Evolutionary conservation across 257 asterid genomes (phyloP).

Genomic region (Solanum piurae): DNA sequence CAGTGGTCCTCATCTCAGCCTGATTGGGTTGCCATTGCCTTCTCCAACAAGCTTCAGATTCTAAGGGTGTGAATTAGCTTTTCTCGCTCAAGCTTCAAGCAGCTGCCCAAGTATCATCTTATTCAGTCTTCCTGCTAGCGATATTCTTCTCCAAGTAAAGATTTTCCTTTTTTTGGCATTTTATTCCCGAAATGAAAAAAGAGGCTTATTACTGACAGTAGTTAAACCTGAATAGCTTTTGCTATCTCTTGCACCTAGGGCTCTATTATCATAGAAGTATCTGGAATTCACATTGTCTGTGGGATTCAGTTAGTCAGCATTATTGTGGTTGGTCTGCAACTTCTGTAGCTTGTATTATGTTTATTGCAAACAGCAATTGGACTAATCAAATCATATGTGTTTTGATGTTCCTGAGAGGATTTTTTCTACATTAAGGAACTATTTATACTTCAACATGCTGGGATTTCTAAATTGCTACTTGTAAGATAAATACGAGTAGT

Average conservation of each 20-base stretch:
- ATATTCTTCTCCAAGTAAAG: background rate
- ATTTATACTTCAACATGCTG: background rate
- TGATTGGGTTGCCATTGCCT: slow-evolving; percentile 96
- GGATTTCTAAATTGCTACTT: background rate
- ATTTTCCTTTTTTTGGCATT: background rate
- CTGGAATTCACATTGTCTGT: background rate
- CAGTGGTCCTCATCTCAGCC: slow-evolving; percentile 98
- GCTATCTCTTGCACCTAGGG: background rate
- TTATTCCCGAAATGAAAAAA: background rate
- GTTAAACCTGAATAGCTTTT: background rate
- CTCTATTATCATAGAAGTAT: background rate
- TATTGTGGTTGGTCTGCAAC: background rate
- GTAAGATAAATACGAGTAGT: background rate
- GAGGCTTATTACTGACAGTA: background rate
- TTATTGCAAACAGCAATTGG: background rate
- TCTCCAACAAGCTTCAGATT: slow-evolving; percentile 92
- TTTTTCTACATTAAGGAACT: background rate
- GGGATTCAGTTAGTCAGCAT: background rate
- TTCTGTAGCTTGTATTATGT: background rate
- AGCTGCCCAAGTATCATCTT: background rate
- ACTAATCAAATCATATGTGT: background rate
- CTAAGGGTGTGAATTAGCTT: slow-evolving; percentile 62
- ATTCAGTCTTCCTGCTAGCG: background rate
- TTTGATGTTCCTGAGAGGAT: background rate
- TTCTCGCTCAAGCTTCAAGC: background rate